phyloP scores from a whole-genome alignment of 2,329 filamentous ascomycete genomes.

The Colletotrichum noveboracense region DNA sequence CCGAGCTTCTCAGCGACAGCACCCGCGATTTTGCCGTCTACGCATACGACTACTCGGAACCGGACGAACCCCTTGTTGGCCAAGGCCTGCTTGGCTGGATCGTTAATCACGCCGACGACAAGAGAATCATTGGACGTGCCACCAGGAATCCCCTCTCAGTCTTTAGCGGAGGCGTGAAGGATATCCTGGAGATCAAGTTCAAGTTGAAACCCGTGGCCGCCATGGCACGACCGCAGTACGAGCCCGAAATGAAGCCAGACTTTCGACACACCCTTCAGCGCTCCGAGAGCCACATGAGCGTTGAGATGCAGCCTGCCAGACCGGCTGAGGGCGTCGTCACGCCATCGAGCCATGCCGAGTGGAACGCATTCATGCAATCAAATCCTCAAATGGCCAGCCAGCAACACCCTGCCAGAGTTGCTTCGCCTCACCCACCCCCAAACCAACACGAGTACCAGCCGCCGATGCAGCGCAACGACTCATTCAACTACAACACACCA shows the following conservation, averaged over 20 bases:
- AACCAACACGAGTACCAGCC: conserved; percentile 15
- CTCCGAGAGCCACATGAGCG: conserved; percentile 17
- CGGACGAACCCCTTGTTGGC: conserved; percentile 89
- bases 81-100: conserved; percentile 94
- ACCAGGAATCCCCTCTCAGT: conserved; percentile 85
- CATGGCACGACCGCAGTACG: conserved; percentile 46
- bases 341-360: conserved; percentile 72
- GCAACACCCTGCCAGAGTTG: conserved; percentile 36
- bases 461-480: conserved; percentile 9
- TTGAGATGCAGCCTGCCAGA: conserved; percentile 24
- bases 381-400: conserved; percentile 61
- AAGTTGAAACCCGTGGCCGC: conserved; percentile 77
- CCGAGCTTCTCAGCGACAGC: conserved; percentile 78
- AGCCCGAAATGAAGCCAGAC: background rate
- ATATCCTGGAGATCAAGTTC: conserved; percentile 92
- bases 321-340: conserved; percentile 43
- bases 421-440: conserved; percentile 35
- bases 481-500: background rate
- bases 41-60: conserved; percentile 95
- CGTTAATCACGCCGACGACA: conserved; percentile 47
- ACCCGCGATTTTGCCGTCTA: conserved; percentile 94
- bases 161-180: conserved; percentile 81
- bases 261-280: conserved; percentile 13
- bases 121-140: conserved; percentile 87
- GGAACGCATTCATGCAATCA: conserved; percentile 77